These are phyloP conservation scores for Pseudozyma thailandica DNA, from an alignment of 1,284 basidiomycete species.

Conservation along the genomic window DNA sequence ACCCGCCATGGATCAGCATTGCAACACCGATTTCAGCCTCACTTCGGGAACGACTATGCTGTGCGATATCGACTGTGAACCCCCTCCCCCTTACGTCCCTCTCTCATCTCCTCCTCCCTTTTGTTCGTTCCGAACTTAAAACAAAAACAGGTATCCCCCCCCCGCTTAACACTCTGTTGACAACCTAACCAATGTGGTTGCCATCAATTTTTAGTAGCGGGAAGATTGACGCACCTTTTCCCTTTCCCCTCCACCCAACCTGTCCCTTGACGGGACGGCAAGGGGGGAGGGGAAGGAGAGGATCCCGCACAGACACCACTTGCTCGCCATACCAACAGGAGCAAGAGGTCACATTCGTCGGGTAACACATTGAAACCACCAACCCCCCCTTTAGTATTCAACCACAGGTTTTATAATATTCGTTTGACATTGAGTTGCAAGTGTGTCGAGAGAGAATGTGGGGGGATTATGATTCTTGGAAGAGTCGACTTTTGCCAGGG, in stretches of 20 bases:
- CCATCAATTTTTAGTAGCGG: conserved; percentile 58
- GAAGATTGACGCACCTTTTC: conserved; percentile 30
- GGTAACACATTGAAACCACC: conserved; percentile 44
- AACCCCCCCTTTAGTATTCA: too few relatives aligned
- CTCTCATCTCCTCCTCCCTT: not conserved
- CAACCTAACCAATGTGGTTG: conserved; percentile 55
- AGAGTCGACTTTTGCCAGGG: conserved; percentile 44
- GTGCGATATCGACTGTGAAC: not conserved
- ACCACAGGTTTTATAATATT: not conserved
- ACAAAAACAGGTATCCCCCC: not conserved
- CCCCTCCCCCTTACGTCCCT: too few relatives aligned
- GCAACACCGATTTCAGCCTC: not conserved
- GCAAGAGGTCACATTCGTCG: conserved; percentile 46
- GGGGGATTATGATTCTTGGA: conserved; percentile 35
- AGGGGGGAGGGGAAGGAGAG: conserved; percentile 4
- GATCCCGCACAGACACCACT: conserved; percentile 52
- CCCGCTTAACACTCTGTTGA: conserved; percentile 58
- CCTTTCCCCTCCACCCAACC: not conserved
- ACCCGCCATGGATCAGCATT: not conserved
- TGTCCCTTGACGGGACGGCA: not conserved
- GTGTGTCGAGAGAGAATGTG: not conserved
- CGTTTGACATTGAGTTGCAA: not conserved
- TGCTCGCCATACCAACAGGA: conserved; percentile 22
- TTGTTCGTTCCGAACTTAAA: not conserved
- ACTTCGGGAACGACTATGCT: not conserved